Base-by-base conservation (phyloP, 2,329 filamentous ascomycete genomes). In the Pseudogymnoascus sp. region DNA sequence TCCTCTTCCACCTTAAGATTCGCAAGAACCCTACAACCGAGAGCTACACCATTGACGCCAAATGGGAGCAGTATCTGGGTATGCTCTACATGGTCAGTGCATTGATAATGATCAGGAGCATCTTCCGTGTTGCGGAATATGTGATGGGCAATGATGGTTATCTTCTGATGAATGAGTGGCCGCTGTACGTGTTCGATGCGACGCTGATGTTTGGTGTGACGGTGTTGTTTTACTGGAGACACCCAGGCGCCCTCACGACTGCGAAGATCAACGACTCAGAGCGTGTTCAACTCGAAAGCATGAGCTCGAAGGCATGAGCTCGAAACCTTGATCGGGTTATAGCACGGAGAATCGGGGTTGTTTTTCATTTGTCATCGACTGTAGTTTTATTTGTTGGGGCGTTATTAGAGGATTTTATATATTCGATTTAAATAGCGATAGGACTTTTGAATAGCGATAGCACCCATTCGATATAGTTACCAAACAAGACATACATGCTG, bases 41-140 rank as follows among this genome's bases (percentile, higher is more conserved):
- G 45, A 64, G 62, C 19, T 61, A 57, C 41, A 60, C 14, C 4
- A 63, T 64, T 6, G 45, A 60, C 8, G 60, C 61, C 1, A 61
- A 61, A 1, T 72, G 74, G 77, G 69, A 70, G 65, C 74, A 73
- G 61, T 74, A 77, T 62, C 71, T 83, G 48, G 67, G 70, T 14
- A 70, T 74, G 3, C 70, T 83, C 4, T 82, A 82, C 67, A 62
- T 68, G 1, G 73, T 75, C 28, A 79, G 75, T 64, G 67, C 69
- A 1, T 70, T 82, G n/a, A 82, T 83, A 65, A 70, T 82, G 37
- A 62, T 80, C 2, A 74, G 81, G 37, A 77, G 72, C 13, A 67
- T 81, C 6, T 80, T 81, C 62, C 74, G 81, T 14, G 73, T 81
- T n/a, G 69, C 78, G 7, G 81, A 83, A 70, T 84, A 79, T 67